Evolutionary conservation across 1,284 basidiomycete genomes (phyloP), one percentile per base, ranked within the genome.

Genomic region (Neolentinus lepideus): DNA sequence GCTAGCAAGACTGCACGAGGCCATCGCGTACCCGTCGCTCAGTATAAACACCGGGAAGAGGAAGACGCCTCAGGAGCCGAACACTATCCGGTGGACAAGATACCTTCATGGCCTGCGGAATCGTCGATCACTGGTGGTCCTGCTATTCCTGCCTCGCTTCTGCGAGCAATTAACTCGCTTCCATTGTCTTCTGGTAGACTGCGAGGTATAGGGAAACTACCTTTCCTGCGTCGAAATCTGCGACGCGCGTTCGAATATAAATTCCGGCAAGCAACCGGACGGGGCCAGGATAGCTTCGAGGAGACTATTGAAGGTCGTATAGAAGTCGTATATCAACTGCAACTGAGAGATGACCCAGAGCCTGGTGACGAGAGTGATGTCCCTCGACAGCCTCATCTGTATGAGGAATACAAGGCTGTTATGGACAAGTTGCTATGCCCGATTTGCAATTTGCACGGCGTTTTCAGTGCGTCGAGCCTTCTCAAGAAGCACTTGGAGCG

Each of bases 191-290:
- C 38, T n/a, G 38, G 38, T 6, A 4, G 38, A 3, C 16, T 43
- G 38, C 38, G 19, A 4, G n/a, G 19, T 8, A 4, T 50, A 8
- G 3, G 9, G 4, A 25, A 51, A 26, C 25, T 56, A 6, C 58
- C 58, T 29, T 59, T 57, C 29, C 58, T 59, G 8, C 48, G 58
- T 2, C 48, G 58, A 12, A 57, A 57, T 27, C n/a, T 59, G n/a
- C 27, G 58, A 21, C 22, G 47, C 6, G 47, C 11, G 22, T 50
- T 50, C 27, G 38, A 6, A 21, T 21, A 12, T 25, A 21, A 26
- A 16, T 29, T 6, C 25, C 3, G 47, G 12, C 27, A 26, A 21
- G 8, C 8, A n/a, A n/a, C n/a, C n/a, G n/a, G n/a, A 16, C 21
- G 22, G 6, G 47, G 6, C 25, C 9, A 3, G 47, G 14, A 14